Evolutionary conservation across 2,329 filamentous ascomycete genomes (phyloP), one percentile per base, ranked within the genome.

Genomic region (Calonectria pseudoturangicola): DNA sequence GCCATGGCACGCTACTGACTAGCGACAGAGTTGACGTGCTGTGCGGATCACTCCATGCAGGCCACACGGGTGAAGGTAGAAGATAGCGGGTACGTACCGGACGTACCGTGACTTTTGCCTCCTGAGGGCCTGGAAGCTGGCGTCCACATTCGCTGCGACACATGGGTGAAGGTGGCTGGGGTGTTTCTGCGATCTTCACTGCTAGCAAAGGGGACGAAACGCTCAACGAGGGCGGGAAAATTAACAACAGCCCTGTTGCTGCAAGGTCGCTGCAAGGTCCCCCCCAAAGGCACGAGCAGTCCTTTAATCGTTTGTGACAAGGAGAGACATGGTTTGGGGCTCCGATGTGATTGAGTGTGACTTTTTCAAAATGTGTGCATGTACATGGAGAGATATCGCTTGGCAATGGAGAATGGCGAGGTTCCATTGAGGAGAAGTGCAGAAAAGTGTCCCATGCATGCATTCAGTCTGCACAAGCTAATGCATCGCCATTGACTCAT

Each of bases 131-230:
- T 60, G 65, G 51, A 48, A 39, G 41, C 16, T 47, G 39, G 58
- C 25, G 41, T 25, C 58, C 58, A 47, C 58, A n/a, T 63, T 33
- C n/a, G 50, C 51, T 60, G 66, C 51, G 43, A 58, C 51, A 60
- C 54, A 62, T 62, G 62, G 62, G 39, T 45, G 18, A 36, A 36
- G 63, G 69, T 67, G 64, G 69, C 63, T 67, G 64, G 63, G 64
- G 51, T 21, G 45, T 10, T 45, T 71, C 50, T 68, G 65, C 58
- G 74, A 79, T 79, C 75, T 76, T 72, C 75, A 66, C 69, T 43
- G 43, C 70, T 75, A 77, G 71, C 47, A 65, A 70, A 72, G 73
- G 73, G 60, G 71, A 66, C 73, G 67, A 76, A 78, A 76, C 69
- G 56, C 64, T 66, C 58, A 33, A 60, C 43, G 25, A 41, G 71